Conservation (phyloP, 257 asterid species). For the Scutellaria barbata region DNA sequence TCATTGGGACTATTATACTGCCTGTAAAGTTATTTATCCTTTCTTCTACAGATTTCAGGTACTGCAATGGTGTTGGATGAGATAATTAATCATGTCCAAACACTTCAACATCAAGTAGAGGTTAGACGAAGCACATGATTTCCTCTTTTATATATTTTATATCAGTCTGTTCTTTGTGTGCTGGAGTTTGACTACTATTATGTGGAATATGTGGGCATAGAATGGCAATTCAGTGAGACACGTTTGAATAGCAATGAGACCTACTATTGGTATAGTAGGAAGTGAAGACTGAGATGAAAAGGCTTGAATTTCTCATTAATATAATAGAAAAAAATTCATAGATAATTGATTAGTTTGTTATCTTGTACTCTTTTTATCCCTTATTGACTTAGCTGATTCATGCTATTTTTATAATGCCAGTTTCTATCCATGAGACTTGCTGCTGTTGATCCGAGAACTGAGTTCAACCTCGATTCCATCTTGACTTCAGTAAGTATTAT, state of each 20-base stretch:
- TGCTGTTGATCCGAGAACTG: conserved; percentile 77
- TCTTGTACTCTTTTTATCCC: conserved; percentile 5
- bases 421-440: conserved; percentile 95
- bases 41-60: conserved; percentile 76
- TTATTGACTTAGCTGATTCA: conserved; percentile 31
- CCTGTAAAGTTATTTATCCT: conserved; percentile 8
- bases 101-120: conserved; percentile 97
- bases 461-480: conserved; percentile 69
- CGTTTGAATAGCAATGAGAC: background rate
- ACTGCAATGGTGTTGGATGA: conserved; percentile 98
- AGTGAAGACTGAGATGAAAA: background rate
- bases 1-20: background rate
- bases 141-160: conserved; percentile 11
- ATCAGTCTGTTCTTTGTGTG: conserved; percentile 4
- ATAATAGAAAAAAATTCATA: background rate
- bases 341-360: background rate
- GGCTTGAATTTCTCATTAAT: background rate
- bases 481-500: conserved; percentile 66
- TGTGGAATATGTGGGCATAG: conserved; percentile 5
- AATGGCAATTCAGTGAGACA: too few species aligned
- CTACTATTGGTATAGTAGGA: background rate
- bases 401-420: conserved; percentile 45
- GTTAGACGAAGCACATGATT: conserved; percentile 45
- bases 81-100: conserved; percentile 94
- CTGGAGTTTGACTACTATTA: conserved; percentile 21